phyloP scores from a whole-genome alignment of 345 rosid genomes.

The Psidium guajava region DNA sequence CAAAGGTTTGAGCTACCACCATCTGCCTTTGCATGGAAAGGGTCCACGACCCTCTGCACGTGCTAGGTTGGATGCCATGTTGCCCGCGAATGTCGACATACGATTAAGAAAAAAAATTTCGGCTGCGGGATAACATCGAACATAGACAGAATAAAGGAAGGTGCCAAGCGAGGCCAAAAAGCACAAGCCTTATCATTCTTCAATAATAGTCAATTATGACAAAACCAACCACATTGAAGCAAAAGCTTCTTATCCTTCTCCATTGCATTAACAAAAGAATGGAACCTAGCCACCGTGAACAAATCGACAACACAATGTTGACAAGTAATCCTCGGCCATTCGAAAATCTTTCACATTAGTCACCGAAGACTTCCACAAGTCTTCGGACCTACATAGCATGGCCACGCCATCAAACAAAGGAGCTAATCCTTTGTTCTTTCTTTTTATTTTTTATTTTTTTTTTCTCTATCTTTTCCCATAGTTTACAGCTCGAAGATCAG shows the following conservation, averaged over 20 bases:
- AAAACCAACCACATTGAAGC: background rate
- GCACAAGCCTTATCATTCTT: background rate
- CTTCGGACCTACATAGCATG: background rate
- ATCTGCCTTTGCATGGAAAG: background rate
- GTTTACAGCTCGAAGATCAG: background rate
- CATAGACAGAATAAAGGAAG: background rate
- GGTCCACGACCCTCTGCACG: background rate
- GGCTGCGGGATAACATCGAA: background rate
- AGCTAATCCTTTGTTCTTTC: background rate
- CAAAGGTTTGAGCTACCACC: background rate
- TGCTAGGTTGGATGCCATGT: background rate
- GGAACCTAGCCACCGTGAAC: background rate
- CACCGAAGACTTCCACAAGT: background rate
- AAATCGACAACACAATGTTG: background rate
- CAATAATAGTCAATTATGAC: background rate
- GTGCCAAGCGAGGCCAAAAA: background rate
- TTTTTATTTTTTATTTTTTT: too few species aligned
- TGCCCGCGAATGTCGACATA: background rate
- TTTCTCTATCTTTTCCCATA: background rate
- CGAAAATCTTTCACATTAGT: background rate
- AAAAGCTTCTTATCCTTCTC: background rate
- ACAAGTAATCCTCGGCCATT: background rate
- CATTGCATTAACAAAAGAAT: background rate
- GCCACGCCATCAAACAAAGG: background rate
- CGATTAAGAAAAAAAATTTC: fast-evolving